Conservation (phyloP, 768 basidiomycete species). For the Termitomyces sp. region DNA sequence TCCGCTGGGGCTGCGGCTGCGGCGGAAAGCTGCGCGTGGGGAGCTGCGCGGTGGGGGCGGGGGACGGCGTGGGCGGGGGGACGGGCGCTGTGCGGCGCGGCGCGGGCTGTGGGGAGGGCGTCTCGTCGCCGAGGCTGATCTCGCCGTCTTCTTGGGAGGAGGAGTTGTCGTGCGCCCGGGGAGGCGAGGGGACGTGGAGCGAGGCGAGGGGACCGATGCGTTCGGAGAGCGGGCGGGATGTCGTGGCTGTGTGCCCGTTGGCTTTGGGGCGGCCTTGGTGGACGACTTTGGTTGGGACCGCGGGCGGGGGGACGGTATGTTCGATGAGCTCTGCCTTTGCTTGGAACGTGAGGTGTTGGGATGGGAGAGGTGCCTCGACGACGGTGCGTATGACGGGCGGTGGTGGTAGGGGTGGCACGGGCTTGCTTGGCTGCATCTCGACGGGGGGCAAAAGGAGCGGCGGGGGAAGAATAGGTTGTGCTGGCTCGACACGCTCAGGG, state of each 20-base stretch:
- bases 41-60: neutral
- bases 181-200: neutral
- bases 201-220: constrained; percentile 1
- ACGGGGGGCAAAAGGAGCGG: neutral
- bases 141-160: constrained; percentile 50
- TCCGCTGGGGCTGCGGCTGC: neutral
- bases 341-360: constrained; percentile 5
- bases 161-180: constrained; percentile 16
- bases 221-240: neutral
- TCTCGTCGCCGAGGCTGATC: constrained; percentile 27
- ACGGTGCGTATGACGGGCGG: neutral
- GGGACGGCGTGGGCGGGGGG: constrained; percentile 18
- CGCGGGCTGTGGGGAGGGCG: constrained; percentile 7
- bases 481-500: neutral
- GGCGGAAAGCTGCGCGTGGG: neutral
- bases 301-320: constrained; percentile 2
- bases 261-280: neutral
- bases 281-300: neutral
- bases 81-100: neutral
- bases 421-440: neutral
- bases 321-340: constrained; percentile 17
- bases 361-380: neutral
- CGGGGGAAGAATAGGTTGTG: neutral
- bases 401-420: too few relatives aligned
- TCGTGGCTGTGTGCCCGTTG: neutral